Percentiles rank a stretch among this genome's conserved stretches.
These are phyloP conservation scores for Lachancea fermentati DNA, from an alignment of 805 yeast genomes.

Conservation along the genomic window DNA sequence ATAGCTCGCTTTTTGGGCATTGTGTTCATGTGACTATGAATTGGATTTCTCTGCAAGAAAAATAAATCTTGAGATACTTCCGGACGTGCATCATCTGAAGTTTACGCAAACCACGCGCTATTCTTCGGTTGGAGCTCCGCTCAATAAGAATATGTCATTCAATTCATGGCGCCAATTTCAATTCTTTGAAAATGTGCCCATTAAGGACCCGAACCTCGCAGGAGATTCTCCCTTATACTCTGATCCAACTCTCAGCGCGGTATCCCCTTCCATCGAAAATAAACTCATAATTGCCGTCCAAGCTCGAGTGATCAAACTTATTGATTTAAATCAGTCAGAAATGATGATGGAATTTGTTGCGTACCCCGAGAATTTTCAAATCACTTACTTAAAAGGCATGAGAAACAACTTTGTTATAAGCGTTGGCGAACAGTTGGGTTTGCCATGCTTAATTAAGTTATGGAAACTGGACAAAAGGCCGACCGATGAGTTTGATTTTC, in stretches of 20 bases:
- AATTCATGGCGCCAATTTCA: conserved; percentile 73
- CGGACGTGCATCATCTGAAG: too few species aligned
- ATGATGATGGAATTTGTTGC: conserved; percentile 51
- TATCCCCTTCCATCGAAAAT: conserved; percentile 47
- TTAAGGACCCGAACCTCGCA: conserved; percentile 73
- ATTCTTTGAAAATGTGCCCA: conserved; percentile 77
- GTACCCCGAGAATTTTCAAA: conserved; percentile 57
- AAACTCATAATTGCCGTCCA: conserved; percentile 56
- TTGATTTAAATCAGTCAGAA: conserved; percentile 43
- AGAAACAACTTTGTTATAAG: conserved; percentile 53
- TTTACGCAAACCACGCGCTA: too few species aligned
- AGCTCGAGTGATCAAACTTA: conserved; percentile 48
- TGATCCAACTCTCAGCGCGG: conserved; percentile 64
- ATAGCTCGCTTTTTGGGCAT: too few species aligned
- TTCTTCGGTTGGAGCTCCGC: too few species aligned
- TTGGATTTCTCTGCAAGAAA: too few species aligned
- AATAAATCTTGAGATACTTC: too few species aligned
- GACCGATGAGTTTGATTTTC: conserved; percentile 37
- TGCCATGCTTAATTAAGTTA: conserved; percentile 59
- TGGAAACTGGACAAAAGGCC: conserved; percentile 63
- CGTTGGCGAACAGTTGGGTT: conserved; percentile 69
- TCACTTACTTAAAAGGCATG: conserved; percentile 51
- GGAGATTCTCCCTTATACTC: conserved; percentile 65
- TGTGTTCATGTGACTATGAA: too few species aligned
- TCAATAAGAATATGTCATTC: too few species aligned